Conservation (phyloP, 2,329 filamentous ascomycete genomes). For the Shiraia bambusicola region DNA sequence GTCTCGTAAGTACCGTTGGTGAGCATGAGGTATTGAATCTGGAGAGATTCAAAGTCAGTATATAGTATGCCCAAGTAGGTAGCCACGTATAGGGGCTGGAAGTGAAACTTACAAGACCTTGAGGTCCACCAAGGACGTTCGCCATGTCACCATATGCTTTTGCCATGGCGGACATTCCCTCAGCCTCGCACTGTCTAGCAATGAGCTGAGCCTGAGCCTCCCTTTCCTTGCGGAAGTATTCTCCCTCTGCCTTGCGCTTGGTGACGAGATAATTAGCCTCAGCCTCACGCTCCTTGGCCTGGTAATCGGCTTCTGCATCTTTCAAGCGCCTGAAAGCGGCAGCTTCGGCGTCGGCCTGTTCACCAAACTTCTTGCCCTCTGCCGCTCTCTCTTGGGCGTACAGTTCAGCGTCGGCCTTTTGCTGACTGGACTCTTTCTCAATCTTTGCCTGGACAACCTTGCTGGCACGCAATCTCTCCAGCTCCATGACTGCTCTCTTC, state of each 20-base stretch:
- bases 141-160: constrained; percentile 75
- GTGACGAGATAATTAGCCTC: constrained; percentile 54
- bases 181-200: constrained; percentile 69
- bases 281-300: constrained; percentile 46
- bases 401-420: constrained; percentile 62
- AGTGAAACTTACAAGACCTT: constrained; percentile 55
- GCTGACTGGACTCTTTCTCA: constrained; percentile 65
- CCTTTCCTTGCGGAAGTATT: constrained; percentile 48
- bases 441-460: constrained; percentile 79
- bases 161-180: constrained; percentile 75
- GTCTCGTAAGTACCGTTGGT: constrained; percentile 77
- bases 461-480: constrained; percentile 74
- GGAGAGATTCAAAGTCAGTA: too few relatives aligned
- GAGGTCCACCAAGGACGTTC: constrained; percentile 73
- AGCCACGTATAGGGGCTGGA: too few relatives aligned
- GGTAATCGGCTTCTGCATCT: constrained; percentile 48
- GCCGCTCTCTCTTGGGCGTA: constrained; percentile 56
- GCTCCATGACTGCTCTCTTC: constrained; percentile 75
- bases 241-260: constrained; percentile 46
- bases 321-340: constrained; percentile 45
- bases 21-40: constrained; percentile 82
- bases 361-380: constrained; percentile 57
- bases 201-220: constrained; percentile 63
- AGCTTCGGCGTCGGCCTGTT: constrained; percentile 62
- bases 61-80: too few relatives aligned